These are phyloP conservation scores for Halophytophthora polymorphica DNA, from an alignment of 352 stramenopile species.

Conservation along the genomic window DNA sequence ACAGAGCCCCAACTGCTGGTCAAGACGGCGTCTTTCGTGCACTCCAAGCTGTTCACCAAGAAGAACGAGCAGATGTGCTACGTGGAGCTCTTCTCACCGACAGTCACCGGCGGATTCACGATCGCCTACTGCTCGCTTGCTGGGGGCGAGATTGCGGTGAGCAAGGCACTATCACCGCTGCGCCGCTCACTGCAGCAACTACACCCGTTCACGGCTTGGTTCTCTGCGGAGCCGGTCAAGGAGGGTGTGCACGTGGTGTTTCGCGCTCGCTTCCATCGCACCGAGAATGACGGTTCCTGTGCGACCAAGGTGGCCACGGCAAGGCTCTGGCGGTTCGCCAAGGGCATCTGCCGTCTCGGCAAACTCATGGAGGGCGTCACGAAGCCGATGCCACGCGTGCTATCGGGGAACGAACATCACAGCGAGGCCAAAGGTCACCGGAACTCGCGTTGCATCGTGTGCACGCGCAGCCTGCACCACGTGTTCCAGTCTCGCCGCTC, in stretches of 20 bases:
- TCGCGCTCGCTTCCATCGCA: conserved; percentile 19
- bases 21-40: conserved; percentile 35
- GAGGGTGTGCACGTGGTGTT: conserved; percentile 27
- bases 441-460: conserved; percentile 18
- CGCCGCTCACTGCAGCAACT: conserved; percentile 26
- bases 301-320: conserved; percentile 22
- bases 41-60: conserved; percentile 23
- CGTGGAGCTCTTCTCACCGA: conserved; percentile 32
- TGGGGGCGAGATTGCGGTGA: conserved; percentile 20
- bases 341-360: conserved; percentile 26
- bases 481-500: conserved; percentile 22
- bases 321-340: conserved; percentile 21
- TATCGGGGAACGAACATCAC: conserved; percentile 9
- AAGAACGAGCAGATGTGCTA: conserved; percentile 43
- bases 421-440: conserved; percentile 1
- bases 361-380: conserved; percentile 15
- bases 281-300: conserved; percentile 11
- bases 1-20: conserved; percentile 13
- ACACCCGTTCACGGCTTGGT: conserved; percentile 19
- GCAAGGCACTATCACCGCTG: conserved; percentile 18
- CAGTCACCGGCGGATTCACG: conserved; percentile 23
- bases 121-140: conserved; percentile 25
- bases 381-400: conserved; percentile 11
- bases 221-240: conserved; percentile 30
- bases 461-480: conserved; percentile 34